Evolutionary conservation across 1,284 basidiomycete genomes (phyloP).

Genomic region (Cerrena zonata): DNA sequence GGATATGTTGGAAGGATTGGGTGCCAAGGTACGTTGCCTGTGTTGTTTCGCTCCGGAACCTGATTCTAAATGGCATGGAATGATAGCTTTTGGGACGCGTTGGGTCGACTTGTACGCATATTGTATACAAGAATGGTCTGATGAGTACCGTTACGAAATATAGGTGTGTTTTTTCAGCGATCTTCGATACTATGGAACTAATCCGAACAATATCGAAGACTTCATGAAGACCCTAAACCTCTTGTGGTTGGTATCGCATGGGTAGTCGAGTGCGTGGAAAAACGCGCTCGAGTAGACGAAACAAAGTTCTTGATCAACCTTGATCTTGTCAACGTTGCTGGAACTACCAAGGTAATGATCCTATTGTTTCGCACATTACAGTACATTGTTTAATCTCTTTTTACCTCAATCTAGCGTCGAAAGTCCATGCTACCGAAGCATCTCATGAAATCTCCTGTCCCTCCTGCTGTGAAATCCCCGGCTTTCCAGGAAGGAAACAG

Average conservation of each 20-base stretch:
- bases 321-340: slow-evolving; percentile 60
- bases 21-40: slow-evolving; percentile 79
- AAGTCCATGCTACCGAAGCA: slow-evolving; percentile 68
- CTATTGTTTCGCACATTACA: no score
- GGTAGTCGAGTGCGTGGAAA: slow-evolving; percentile 83
- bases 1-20: slow-evolving; percentile 77
- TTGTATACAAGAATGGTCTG: slow-evolving; percentile 84
- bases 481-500: slow-evolving; percentile 1
- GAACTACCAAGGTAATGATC: slow-evolving; percentile 68
- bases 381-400: background rate
- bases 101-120: slow-evolving; percentile 80
- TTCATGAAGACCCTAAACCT: slow-evolving; percentile 65
- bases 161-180: slow-evolving; percentile 37
- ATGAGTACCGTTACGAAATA: slow-evolving; percentile 74
- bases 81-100: slow-evolving; percentile 54
- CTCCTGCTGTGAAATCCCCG: background rate
- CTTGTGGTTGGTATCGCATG: slow-evolving; percentile 83
- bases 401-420: slow-evolving; percentile 36
- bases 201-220: slow-evolving; percentile 31
- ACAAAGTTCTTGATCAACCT: slow-evolving; percentile 63
- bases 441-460: slow-evolving; percentile 3
- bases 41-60: background rate
- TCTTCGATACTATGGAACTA: background rate
- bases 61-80: slow-evolving; percentile 7
- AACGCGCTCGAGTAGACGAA: slow-evolving; percentile 62